Evolutionary conservation across 768 basidiomycete species (phyloP).

Genomic region (Suillus weaverae): DNA sequence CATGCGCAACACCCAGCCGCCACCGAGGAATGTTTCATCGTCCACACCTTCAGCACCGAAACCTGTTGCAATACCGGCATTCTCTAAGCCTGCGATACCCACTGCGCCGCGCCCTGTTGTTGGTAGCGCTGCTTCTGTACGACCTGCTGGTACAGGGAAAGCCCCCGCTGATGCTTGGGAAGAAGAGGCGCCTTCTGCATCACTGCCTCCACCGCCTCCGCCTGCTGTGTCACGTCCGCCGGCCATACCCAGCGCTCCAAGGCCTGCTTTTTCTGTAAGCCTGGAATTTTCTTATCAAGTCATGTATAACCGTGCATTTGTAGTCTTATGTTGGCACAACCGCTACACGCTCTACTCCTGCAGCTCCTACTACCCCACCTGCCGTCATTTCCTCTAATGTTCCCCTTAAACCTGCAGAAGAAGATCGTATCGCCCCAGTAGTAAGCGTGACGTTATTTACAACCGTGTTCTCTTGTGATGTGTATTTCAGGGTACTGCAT

Average conservation of each 20-base stretch:
- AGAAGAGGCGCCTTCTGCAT: conserved; percentile 43
- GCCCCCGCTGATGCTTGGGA: conserved; percentile 62
- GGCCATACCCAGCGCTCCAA: conserved; percentile 40
- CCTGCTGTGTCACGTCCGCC: conserved; percentile 52
- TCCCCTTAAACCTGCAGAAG: conserved; percentile 68
- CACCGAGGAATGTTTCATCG: conserved; percentile 29
- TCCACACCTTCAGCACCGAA: conserved; percentile 14
- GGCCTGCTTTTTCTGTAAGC: conserved; percentile 42
- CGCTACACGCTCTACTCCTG: conserved; percentile 22
- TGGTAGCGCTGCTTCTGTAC: conserved; percentile 42
- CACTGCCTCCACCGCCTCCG: conserved; percentile 42
- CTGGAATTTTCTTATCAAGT: conserved; percentile 14
- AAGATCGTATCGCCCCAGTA: conserved; percentile 83
- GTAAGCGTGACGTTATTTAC: conserved; percentile 26
- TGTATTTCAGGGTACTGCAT: conserved; percentile 64
- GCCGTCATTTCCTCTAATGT: conserved; percentile 46
- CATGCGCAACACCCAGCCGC: conserved; percentile 47
- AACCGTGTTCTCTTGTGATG: not conserved
- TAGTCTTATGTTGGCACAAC: conserved; percentile 16
- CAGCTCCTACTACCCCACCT: conserved; percentile 33
- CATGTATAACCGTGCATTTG: conserved; percentile 9
- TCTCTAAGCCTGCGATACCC: conserved; percentile 35
- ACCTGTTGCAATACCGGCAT: not conserved
- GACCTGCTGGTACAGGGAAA: conserved; percentile 37
- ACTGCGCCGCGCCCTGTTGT: conserved; percentile 51